Evolutionary conservation across 805 yeast genomes (phyloP).

Genomic region (Dipodascopsis uninucleata): DNA sequence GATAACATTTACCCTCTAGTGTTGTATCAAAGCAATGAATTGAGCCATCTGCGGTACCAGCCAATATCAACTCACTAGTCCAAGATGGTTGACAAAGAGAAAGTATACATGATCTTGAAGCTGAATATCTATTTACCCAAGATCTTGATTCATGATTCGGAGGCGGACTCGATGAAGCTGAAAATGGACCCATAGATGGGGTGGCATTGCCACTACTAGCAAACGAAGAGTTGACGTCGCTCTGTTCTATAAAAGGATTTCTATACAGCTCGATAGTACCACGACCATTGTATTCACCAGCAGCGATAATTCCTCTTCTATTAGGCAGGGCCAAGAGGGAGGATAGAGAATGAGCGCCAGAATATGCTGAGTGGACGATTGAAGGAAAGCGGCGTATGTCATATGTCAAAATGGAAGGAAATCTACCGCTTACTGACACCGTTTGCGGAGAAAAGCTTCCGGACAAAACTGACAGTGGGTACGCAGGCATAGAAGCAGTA

Average conservation of each 20-base stretch:
- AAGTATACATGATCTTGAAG: conserved; percentile 20
- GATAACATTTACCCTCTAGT: conserved; percentile 11
- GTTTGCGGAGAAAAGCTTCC: conserved; percentile 11
- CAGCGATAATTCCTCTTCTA: conserved; percentile 13
- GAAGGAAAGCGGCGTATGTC: conserved; percentile 14
- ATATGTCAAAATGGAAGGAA: conserved; percentile 21
- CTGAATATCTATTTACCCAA: conserved; percentile 27
- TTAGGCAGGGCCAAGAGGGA: conserved; percentile 9
- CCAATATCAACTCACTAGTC: conserved; percentile 18
- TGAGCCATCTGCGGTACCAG: conserved; percentile 28
- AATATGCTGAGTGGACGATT: conserved; percentile 12
- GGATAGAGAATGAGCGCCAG: conserved; percentile 27
- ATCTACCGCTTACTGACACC: conserved; percentile 20
- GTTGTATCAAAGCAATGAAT: conserved; percentile 23
- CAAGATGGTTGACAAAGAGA: conserved; percentile 20
- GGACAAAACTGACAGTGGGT: conserved; percentile 14
- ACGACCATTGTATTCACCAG: conserved; percentile 28
- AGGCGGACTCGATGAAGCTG: background rate
- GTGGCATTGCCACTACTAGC: background rate
- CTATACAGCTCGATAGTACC: conserved; percentile 24
- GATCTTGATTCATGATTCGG: too few relatives aligned
- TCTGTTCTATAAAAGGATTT: background rate
- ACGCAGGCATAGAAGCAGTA: conserved; percentile 17
- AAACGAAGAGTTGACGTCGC: too few relatives aligned
- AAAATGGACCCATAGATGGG: background rate